Base-by-base conservation (phyloP, 1,284 basidiomycete genomes). In the Fomes fomentarius region DNA sequence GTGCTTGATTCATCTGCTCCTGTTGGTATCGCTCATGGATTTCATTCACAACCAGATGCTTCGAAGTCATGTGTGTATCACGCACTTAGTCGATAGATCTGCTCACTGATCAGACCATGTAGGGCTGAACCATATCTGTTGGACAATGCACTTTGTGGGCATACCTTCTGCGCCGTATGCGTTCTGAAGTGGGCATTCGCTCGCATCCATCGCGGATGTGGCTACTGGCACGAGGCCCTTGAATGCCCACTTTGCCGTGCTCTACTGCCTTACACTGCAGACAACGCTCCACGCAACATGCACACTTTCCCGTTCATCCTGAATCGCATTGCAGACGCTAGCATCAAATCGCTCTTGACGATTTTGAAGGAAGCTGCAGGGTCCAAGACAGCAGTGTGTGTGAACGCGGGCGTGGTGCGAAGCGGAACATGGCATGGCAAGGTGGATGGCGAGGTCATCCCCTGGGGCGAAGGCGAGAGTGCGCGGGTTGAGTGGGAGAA, bases 101-200 rank as follows among this genome's bases (percentile, higher is more conserved):
- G 28, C 19, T 37, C 21, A 9, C 28, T 6, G 14, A 26, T 31
- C 12, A 8, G 24, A 2, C 46, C 15, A 25, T 31, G 9, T 49
- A 80, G 84, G 68, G 81, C 85, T 1, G 76, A 76, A 54, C 87
- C 86, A 11, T 83, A 83, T 62, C 71, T 72, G n/a, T 69, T 88
- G 41, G 78, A 74, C 47, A 77, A 83, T 8, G 74, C 73, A 19
- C 68, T 71, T 40, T 88, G 85, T 56, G 86, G 87, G 2, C 85
- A 88, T 62, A 78, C 83, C 1, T 88, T 84, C 65, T 87, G 84
- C 65, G 79, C 81, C 19, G 69, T 82, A 30, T 87, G 84, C 66
- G 81, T 85, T 54, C 66, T 87, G 21, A 82, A 81, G 63, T 85
- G 83, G 81, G 82, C 82, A 69, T 87, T 87, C 71, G 81, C 84